Conservation (phyloP, 2,329 filamentous ascomycete genomes). For the Aspergillus sp. region DNA sequence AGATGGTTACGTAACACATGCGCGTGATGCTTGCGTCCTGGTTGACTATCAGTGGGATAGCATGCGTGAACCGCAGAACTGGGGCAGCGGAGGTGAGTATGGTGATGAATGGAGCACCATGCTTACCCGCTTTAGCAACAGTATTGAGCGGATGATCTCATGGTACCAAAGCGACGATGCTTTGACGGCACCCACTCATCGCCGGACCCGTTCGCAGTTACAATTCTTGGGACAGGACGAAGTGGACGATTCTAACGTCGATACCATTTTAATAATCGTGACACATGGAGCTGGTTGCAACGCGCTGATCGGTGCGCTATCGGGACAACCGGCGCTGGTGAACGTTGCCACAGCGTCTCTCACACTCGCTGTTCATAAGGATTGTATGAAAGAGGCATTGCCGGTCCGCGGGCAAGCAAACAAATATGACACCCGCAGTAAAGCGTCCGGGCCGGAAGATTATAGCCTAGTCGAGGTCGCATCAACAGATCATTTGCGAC, state of each 20-base stretch:
- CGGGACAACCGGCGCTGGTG: slow-evolving; percentile 84
- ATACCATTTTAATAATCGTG: slow-evolving; percentile 81
- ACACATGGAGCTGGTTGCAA: slow-evolving; percentile 97
- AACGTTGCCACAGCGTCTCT: slow-evolving; percentile 89
- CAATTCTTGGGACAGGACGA: slow-evolving; percentile 37
- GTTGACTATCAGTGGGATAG: slow-evolving; percentile 98
- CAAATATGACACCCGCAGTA: not conserved
- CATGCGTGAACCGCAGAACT: slow-evolving; percentile 72
- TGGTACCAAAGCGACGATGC: slow-evolving; percentile 69
- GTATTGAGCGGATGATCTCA: slow-evolving; percentile 73
- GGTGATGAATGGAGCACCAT: slow-evolving; percentile 95
- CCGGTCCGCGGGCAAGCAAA: slow-evolving; percentile 10
- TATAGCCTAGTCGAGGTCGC: slow-evolving; percentile 62
- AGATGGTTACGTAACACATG: slow-evolving; percentile 83
- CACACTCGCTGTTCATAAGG: slow-evolving; percentile 76
- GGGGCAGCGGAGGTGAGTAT: slow-evolving; percentile 84
- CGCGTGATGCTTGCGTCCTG: slow-evolving; percentile 77
- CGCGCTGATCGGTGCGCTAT: slow-evolving; percentile 87
- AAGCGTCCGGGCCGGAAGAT: slow-evolving; percentile 45
- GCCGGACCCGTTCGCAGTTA: slow-evolving; percentile 19
- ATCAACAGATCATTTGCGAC: slow-evolving; percentile 61
- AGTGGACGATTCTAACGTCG: slow-evolving; percentile 61
- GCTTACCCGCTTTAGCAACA: slow-evolving; percentile 84
- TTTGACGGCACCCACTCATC: slow-evolving; percentile 4
- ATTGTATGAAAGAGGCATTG: slow-evolving; percentile 19